Evolutionary conservation across 148 eudicot genomes (phyloP).

Genomic region (Polygonum maritimum): DNA sequence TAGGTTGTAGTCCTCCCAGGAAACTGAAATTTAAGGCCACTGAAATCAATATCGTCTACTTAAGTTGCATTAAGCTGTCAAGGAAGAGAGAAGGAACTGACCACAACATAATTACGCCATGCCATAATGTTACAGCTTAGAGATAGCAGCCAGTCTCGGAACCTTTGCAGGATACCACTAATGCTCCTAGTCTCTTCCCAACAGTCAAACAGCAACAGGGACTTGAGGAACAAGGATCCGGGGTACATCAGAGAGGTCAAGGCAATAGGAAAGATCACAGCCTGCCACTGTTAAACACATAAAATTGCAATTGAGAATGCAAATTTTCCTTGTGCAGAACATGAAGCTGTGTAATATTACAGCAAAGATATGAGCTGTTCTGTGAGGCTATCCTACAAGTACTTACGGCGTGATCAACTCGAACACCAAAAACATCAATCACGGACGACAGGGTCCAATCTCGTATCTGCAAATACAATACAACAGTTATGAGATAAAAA

Average conservation of each 20-base stretch:
- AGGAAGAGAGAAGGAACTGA: constrained; percentile 24
- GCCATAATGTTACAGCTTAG: constrained; percentile 35
- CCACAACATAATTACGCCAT: constrained; percentile 96
- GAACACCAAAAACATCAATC: constrained; percentile 50
- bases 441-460: constrained; percentile 38
- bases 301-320: constrained; percentile 53
- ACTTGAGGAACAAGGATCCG: constrained; percentile 63
- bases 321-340: constrained; percentile 41
- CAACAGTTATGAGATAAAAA: neutral
- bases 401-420: constrained; percentile 66
- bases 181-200: constrained; percentile 28
- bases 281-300: constrained; percentile 81
- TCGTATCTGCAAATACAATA: constrained; percentile 25
- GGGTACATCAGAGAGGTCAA: constrained; percentile 83
- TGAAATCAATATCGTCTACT: neutral
- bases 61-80: neutral
- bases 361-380: constrained; percentile 5
- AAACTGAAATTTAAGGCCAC: neutral
- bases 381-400: neutral
- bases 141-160: constrained; percentile 24
- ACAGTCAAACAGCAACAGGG: constrained; percentile 29
- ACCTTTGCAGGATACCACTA: constrained; percentile 15
- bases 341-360: constrained; percentile 19
- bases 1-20: neutral
- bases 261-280: constrained; percentile 54